Percentiles rank a stretch among this genome's conserved stretches.
Evolutionary conservation across 352 stramenopile genomes (phyloP).

Genomic region (Globisporangium ultimum): DNA sequence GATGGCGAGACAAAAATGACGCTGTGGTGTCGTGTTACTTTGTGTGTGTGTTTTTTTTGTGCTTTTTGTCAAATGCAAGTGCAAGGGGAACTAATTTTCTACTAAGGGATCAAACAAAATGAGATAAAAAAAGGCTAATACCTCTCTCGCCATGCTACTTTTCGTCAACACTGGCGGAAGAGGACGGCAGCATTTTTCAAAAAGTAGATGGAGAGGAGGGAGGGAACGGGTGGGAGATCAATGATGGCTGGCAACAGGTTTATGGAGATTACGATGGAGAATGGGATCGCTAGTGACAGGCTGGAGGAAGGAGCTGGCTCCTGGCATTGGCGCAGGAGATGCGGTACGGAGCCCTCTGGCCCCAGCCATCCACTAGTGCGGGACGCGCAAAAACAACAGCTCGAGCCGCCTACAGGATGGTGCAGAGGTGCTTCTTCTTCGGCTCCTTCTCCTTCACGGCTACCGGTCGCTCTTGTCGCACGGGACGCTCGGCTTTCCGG

Average conservation of each 20-base stretch:
- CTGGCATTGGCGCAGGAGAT: too few relatives aligned
- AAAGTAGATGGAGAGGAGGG: slow-evolving; percentile 1
- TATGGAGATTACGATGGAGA: neutral
- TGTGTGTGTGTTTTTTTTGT: too few relatives aligned
- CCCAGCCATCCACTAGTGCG: too few relatives aligned
- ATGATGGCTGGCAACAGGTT: neutral
- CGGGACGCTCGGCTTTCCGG: slow-evolving; percentile 69
- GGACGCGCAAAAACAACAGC: neutral
- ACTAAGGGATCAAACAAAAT: too few relatives aligned
- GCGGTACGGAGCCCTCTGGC: too few relatives aligned
- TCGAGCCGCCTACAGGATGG: slow-evolving; percentile 27
- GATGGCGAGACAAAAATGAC: neutral
- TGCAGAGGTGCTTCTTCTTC: slow-evolving; percentile 65
- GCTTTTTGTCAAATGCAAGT: too few relatives aligned
- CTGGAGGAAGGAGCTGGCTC: too few relatives aligned
- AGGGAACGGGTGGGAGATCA: neutral
- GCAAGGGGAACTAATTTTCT: too few relatives aligned
- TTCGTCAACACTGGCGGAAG: neutral
- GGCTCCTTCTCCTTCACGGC: slow-evolving; percentile 50
- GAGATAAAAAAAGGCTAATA: too few relatives aligned
- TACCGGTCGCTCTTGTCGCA: slow-evolving; percentile 33
- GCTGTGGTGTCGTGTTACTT: too few relatives aligned
- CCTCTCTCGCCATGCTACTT: neutral
- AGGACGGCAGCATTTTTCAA: neutral
- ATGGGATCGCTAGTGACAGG: too few relatives aligned